These are phyloP conservation scores for Geranomyces michiganensis DNA, from an alignment of 192 early-diverging fungal species.

Conservation along the genomic window DNA sequence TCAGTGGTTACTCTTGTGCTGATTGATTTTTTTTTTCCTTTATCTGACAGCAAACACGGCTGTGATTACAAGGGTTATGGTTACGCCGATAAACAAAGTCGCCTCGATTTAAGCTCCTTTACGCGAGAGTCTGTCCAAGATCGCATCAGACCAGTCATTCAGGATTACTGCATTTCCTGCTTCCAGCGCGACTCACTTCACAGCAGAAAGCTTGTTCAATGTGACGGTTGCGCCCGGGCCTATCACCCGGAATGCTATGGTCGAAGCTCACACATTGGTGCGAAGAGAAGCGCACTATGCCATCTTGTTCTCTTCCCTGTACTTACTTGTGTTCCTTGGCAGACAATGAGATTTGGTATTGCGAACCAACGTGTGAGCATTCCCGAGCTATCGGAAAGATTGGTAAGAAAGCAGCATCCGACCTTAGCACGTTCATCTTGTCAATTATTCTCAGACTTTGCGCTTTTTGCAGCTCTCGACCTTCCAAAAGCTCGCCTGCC, in stretches of 20 bases:
- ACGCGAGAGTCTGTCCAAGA: conserved; percentile 74
- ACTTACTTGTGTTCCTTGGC: conserved; percentile 1
- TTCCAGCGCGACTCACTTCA: conserved; percentile 65
- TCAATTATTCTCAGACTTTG: neutral
- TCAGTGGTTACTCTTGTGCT: neutral
- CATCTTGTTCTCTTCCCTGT: too few species aligned
- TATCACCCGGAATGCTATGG: conserved; percentile 76
- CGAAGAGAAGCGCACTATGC: neutral
- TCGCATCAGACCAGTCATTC: conserved; percentile 82
- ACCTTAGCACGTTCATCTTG: neutral
- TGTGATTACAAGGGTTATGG: conserved; percentile 96
- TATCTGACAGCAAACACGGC: conserved; percentile 77
- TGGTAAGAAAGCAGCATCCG: conserved; percentile 22
- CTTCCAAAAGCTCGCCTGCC: conserved; percentile 37
- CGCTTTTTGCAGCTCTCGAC: conserved; percentile 26
- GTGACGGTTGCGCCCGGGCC: conserved; percentile 83
- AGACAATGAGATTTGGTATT: conserved; percentile 62
- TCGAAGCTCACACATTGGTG: neutral
- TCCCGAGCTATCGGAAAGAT: conserved; percentile 59
- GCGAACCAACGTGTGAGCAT: conserved; percentile 60
- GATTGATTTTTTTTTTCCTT: neutral
- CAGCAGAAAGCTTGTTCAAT: conserved; percentile 71
- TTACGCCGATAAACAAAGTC: conserved; percentile 83
- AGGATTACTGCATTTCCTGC: conserved; percentile 82
- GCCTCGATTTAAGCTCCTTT: conserved; percentile 80